phyloP scores from a whole-genome alignment of 2,329 filamentous ascomycete genomes.

The Neopestalotiopsis clavispora region DNA sequence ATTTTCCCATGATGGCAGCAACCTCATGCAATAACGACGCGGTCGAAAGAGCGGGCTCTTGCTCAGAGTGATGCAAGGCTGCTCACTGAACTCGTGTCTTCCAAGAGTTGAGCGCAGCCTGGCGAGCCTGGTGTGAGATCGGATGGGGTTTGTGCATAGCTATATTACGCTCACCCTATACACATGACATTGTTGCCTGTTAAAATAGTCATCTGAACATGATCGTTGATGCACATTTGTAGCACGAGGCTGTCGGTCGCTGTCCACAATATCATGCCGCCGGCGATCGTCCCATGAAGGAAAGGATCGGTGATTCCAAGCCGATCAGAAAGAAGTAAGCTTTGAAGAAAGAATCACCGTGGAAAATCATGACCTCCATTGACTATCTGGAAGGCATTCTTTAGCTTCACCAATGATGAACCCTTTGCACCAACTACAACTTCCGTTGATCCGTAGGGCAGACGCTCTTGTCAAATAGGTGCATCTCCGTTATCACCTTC shows the following conservation, averaged over 20 bases:
- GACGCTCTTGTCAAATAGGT: neutral
- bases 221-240: neutral
- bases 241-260: neutral
- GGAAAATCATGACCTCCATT: neutral
- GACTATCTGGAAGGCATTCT: neutral
- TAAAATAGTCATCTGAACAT: neutral
- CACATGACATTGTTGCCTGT: neutral
- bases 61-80: too few species aligned
- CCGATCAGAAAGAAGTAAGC: neutral
- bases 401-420: neutral
- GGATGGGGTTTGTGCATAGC: neutral
- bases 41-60: too few species aligned
- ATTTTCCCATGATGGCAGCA: too few species aligned
- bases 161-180: neutral
- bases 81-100: too few species aligned
- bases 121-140: neutral
- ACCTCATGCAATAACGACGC: too few species aligned
- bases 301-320: neutral
- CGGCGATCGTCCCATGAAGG: neutral
- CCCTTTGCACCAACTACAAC: neutral
- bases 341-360: neutral
- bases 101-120: too few species aligned
- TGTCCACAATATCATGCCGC: neutral
- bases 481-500: constrained; percentile 25
- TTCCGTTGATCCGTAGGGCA: constrained; percentile 1